Conservation (phyloP, 1,284 basidiomycete genomes). For the Puccinia polysora region DNA sequence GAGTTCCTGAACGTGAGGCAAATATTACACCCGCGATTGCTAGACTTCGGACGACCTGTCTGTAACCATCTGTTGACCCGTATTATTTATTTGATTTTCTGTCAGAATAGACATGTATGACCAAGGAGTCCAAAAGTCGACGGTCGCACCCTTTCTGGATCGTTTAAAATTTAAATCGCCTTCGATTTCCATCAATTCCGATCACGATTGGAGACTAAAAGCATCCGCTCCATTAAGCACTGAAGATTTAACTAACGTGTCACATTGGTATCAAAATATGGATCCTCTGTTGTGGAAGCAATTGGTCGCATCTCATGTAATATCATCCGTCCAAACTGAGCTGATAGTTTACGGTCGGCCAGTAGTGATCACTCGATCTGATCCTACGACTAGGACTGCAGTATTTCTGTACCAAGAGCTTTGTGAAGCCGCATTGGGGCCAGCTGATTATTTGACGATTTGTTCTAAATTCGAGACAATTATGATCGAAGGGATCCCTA, state of each 20-base stretch:
- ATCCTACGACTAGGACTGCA: slow-evolving; percentile 2
- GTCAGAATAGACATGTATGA: slow-evolving; percentile 35
- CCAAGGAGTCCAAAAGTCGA: slow-evolving; percentile 40
- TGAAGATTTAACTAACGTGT: neutral
- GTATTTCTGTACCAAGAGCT: slow-evolving; percentile 26
- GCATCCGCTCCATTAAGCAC: neutral
- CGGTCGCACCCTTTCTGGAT: slow-evolving; percentile 29
- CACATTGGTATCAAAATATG: slow-evolving; percentile 13
- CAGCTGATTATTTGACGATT: slow-evolving; percentile 67
- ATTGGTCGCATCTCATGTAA: neutral
- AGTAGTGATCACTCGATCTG: slow-evolving; percentile 10
- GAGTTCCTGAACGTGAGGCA: slow-evolving; percentile 21
- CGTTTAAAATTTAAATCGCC: slow-evolving; percentile 34
- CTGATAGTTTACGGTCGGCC: slow-evolving; percentile 30
- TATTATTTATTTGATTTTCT: too few relatives aligned
- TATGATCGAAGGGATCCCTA: slow-evolving; percentile 61
- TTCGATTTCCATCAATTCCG: slow-evolving; percentile 7
- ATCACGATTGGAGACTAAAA: slow-evolving; percentile 24
- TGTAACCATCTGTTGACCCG: too few relatives aligned
- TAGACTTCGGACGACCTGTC: too few relatives aligned
- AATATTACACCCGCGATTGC: too few relatives aligned
- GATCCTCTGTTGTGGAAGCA: slow-evolving; percentile 10
- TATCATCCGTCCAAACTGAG: neutral
- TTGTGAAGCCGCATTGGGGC: slow-evolving; percentile 57
- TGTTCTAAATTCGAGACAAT: slow-evolving; percentile 62